Evolutionary conservation across 257 asterid genomes (phyloP).

Genomic region (Solanum paucissectum): DNA sequence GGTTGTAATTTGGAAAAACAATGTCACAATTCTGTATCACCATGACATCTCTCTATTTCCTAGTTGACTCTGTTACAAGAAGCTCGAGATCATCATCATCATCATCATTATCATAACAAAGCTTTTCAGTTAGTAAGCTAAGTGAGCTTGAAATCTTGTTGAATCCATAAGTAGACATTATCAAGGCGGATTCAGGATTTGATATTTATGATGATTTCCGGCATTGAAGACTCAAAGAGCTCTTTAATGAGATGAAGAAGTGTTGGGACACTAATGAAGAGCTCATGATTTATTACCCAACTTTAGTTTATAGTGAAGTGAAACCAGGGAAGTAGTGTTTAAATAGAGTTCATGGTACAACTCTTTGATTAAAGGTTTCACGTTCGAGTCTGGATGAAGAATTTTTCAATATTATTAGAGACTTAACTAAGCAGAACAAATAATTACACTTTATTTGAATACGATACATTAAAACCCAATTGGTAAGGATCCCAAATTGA

Average conservation of each 20-base stretch:
- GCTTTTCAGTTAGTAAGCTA: neutral
- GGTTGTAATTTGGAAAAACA: neutral
- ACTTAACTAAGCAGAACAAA: no score
- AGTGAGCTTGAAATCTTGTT: neutral
- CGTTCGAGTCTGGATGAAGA: no score
- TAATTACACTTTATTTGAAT: no score
- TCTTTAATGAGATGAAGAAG: neutral
- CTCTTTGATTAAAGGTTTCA: no score
- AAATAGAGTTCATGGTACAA: no score
- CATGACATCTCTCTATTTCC: neutral
- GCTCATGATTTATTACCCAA: neutral
- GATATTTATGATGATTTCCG: neutral
- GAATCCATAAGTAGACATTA: no score
- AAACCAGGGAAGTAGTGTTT: no score
- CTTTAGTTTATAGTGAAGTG: neutral
- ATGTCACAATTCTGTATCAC: neutral
- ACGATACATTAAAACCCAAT: no score
- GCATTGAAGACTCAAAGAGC: neutral
- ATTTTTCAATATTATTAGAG: no score
- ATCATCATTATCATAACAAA: neutral
- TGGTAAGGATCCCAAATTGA: no score
- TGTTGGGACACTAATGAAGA: neutral
- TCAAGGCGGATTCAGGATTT: neutral
- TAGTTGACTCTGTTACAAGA: neutral
- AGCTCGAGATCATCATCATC: neutral